These are phyloP conservation scores for Globisporangium barbulae DNA, from an alignment of 352 stramenopile genomes.

Conservation along the genomic window DNA sequence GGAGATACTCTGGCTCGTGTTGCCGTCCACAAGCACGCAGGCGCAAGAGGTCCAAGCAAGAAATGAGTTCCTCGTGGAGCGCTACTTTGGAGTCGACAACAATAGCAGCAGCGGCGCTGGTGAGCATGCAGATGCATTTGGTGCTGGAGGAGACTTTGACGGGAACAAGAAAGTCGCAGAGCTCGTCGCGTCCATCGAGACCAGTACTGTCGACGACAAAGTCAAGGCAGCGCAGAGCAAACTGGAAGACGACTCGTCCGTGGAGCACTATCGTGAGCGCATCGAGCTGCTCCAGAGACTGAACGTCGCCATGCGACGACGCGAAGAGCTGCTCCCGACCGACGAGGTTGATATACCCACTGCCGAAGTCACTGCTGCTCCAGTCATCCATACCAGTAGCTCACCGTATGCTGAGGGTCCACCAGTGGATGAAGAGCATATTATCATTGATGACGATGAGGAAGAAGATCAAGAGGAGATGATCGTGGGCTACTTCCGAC, in stretches of 20 bases:
- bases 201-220: neutral
- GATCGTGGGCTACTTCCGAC: slow-evolving; percentile 39
- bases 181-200: neutral
- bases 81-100: slow-evolving; percentile 39
- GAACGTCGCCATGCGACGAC: slow-evolving; percentile 32
- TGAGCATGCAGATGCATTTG: neutral
- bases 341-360: neutral
- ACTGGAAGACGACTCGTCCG: slow-evolving; percentile 6
- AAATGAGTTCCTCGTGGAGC: slow-evolving; percentile 40
- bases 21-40: slow-evolving; percentile 26
- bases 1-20: slow-evolving; percentile 35
- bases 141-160: neutral
- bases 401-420: neutral
- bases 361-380: neutral
- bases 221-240: neutral
- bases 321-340: slow-evolving; percentile 9
- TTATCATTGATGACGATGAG: neutral
- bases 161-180: neutral
- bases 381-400: neutral
- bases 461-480: slow-evolving; percentile 23
- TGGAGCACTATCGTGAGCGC: slow-evolving; percentile 33
- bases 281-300: slow-evolving; percentile 31
- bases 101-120: neutral
- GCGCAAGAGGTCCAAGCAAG: slow-evolving; percentile 26
- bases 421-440: neutral